Base-by-base conservation (phyloP, 176 grass and related monocot genomes). In the Microstegium vimineum region DNA sequence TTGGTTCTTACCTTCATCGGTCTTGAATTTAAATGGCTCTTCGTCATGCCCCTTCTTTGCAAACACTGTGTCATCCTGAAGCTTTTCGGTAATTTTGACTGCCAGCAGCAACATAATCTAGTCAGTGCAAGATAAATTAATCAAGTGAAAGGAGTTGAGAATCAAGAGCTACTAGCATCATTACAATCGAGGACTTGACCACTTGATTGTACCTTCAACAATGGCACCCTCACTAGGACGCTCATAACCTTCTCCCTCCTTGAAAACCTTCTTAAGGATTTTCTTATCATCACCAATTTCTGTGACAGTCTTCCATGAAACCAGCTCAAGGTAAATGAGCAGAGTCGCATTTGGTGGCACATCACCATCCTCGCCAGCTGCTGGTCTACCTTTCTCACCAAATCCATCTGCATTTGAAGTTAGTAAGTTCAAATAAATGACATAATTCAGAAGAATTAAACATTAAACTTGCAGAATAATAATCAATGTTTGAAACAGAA, bases 201-300 rank as follows among this genome's bases (percentile, higher is more conserved):
- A 28, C 42, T 49, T 47, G 56, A 78, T 12, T 52, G 27, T 82
- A 99, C 97, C 97, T 84, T 83, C 89, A 57, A 94, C 97, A 59
- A 86, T 77, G 33, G 93, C 82, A 73, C 97, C 97, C 74, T 99
- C 97, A 20, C 96, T 96, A 30, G 93, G 97, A 14, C 72, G 81
- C 23, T 99, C 93, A 66, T 90, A 99, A 14, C 93, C 93, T 41
- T 96, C 91, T 9, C 91, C 95, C 90, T 98, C 95, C 81, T 82
- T 92, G 14, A 99, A 74, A 79, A 99, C 91, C 72, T 94, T 99
- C 56, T 96, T 99, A 30, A 95, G 86, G 33, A 99, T 99, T 90
- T 99, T 96, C 78, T 94, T 94, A 84, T 95, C 91, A 75, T 96
- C 97, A n/a, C 97, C 93, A 66, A 99, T 96, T 80, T 99, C 89